Evolutionary conservation across 1,284 basidiomycete species (phyloP).

Genomic region (Pseudozyma sp.): DNA sequence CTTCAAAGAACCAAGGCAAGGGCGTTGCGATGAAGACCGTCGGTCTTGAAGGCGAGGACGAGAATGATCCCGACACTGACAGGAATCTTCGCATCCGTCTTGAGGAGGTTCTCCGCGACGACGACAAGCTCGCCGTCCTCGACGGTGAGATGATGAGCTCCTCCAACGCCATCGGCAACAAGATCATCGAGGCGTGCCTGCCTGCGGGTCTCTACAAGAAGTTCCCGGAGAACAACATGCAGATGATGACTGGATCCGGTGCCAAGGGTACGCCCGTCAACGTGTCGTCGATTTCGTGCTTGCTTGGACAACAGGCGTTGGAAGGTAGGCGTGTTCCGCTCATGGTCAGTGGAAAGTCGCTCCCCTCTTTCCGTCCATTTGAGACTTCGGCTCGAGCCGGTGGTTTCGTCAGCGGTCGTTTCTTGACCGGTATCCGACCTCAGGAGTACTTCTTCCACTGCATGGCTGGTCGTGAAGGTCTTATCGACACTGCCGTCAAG

Average conservation of each 20-base stretch:
- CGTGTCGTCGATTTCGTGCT: constrained; percentile 95
- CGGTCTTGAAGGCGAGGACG: constrained; percentile 70
- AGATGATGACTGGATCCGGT: constrained; percentile 97
- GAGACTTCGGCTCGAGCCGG: constrained; percentile 97
- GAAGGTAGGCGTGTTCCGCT: constrained; percentile 98
- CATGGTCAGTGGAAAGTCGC: constrained; percentile 98
- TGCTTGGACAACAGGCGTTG: constrained; percentile 95
- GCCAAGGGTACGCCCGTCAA: constrained; percentile 99
- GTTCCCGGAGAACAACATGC: constrained; percentile 99
- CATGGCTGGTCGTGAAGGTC: constrained; percentile 98
- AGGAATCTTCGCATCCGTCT: constrained; percentile 73
- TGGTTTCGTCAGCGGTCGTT: constrained; percentile 99
- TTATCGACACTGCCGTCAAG: constrained; percentile 99
- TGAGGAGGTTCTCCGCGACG: constrained; percentile 95
- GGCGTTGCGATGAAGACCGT: constrained; percentile 81
- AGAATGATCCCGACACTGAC: constrained; percentile 69
- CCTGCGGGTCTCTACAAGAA: constrained; percentile 78
- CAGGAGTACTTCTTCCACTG: constrained; percentile 99
- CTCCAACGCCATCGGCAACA: constrained; percentile 81
- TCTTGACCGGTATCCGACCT: constrained; percentile 96
- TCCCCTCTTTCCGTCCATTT: constrained; percentile 96
- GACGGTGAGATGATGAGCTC: constrained; percentile 81
- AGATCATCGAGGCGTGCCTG: constrained; percentile 78
- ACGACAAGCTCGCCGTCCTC: constrained; percentile 96
- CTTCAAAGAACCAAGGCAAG: constrained; percentile 80